Evolutionary conservation across 2,329 filamentous ascomycete genomes (phyloP), one percentile per base, ranked within the genome.

Genomic region (Pseudogymnoascus pannorum): DNA sequence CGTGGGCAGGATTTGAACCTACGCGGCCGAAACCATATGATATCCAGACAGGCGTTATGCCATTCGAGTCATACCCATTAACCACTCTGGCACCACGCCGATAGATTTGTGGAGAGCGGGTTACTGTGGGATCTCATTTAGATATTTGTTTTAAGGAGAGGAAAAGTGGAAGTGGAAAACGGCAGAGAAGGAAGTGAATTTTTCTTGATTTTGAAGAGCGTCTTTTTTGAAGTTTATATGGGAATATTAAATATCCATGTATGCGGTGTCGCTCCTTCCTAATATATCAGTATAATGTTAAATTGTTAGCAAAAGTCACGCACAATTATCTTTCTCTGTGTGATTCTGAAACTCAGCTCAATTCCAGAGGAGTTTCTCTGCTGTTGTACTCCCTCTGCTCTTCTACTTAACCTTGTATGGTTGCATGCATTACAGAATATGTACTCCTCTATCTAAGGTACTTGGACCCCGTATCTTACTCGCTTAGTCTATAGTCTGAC

Each of bases 1-100:
- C 65, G 60, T 62, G 61, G 60, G 68, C 69, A 71, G 68, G 69
- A 71, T 70, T 71, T 71, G 69, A 71, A 71, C 69, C 69, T 71
- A 66, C 68, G 69, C 69, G 69, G 68, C 68, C 68, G 68, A 71
- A 70, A 65, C 67, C 69, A 71, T 71, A 70, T 69, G 68, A 71
- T 71, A 66, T 68, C 69, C 67, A 62, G 18, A 24, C 22, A 9
- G 26, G 4, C 7, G n/a, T 18, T 9, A 14, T 35, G 36, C 58
- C 22, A 51, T 70, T 71, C 68, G 69, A 70, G 68, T 71, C 68
- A 69, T 70, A 70, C 69, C 69, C 68, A 71, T 70, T 71, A 70
- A 70, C 68, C 69, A 70, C 69, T 70, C 69, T 71, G 69, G 69
- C 68, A 71, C 59, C 60, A 61, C 59, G 65, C 63, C 68, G 54